These are phyloP conservation scores for Blastobotrys buckinghamii DNA, from an alignment of 1,139 yeast genomes.

Conservation along the genomic window DNA sequence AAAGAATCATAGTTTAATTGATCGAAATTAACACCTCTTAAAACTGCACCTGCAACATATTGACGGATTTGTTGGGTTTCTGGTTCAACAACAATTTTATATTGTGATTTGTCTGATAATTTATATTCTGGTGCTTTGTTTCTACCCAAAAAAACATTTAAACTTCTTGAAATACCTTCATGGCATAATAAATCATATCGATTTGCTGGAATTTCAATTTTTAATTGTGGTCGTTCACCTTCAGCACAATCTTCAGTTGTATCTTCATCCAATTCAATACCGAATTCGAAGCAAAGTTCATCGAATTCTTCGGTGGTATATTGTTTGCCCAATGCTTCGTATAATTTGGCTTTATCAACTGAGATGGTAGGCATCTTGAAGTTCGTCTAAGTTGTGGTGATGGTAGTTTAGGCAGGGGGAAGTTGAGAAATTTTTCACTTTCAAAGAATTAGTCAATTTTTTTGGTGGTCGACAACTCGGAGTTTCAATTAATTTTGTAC, in stretches of 20 bases:
- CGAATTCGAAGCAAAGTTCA: slow-evolving; percentile 95
- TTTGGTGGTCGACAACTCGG: too few relatives aligned
- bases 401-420: too few relatives aligned
- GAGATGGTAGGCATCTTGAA: slow-evolving; percentile 85
- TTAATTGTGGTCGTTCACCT: slow-evolving; percentile 90
- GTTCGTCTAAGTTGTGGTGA: background rate
- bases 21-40: slow-evolving; percentile 76
- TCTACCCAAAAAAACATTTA: slow-evolving; percentile 82
- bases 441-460: background rate
- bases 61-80: slow-evolving; percentile 76
- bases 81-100: slow-evolving; percentile 62
- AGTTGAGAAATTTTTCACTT: background rate
- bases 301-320: slow-evolving; percentile 93
- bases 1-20: slow-evolving; percentile 88
- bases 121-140: slow-evolving; percentile 59
- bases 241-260: slow-evolving; percentile 35
- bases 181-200: slow-evolving; percentile 96
- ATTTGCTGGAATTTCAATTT: slow-evolving; percentile 97
- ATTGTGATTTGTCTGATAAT: slow-evolving; percentile 38
- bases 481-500: too few relatives aligned
- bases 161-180: slow-evolving; percentile 95
- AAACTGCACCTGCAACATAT: slow-evolving; percentile 88
- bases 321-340: slow-evolving; percentile 67
- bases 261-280: slow-evolving; percentile 96
- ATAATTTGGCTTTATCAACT: slow-evolving; percentile 90